Evolutionary conservation across 306 rosid genomes (phyloP).

Genomic region (Vigna trinervia): DNA sequence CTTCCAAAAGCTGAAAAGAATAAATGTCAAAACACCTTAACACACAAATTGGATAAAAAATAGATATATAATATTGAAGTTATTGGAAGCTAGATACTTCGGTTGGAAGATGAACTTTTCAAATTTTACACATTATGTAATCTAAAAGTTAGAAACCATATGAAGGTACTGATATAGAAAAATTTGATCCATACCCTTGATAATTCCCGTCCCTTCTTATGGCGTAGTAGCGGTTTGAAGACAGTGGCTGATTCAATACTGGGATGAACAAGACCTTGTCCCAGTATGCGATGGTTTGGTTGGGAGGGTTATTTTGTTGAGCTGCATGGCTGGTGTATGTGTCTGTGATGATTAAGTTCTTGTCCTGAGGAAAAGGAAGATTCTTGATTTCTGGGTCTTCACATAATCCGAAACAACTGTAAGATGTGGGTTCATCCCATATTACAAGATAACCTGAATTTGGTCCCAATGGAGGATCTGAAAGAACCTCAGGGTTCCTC

Average conservation of each 20-base stretch:
- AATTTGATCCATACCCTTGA: slow-evolving; percentile 26
- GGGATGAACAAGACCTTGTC: slow-evolving; percentile 64
- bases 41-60: not conserved
- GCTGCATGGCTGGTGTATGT: not conserved
- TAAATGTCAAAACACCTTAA: not conserved
- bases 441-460: slow-evolving; percentile 49
- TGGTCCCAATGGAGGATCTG: slow-evolving; percentile 46
- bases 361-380: slow-evolving; percentile 55
- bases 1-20: not conserved
- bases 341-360: slow-evolving; percentile 34
- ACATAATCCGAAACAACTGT: slow-evolving; percentile 36
- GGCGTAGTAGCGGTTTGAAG: slow-evolving; percentile 60
- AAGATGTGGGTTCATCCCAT: slow-evolving; percentile 40
- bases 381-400: slow-evolving; percentile 15
- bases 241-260: slow-evolving; percentile 58
- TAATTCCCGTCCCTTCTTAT: slow-evolving; percentile 50
- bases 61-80: not conserved
- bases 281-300: not conserved
- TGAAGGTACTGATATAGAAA: not conserved
- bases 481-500: slow-evolving; percentile 34
- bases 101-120: too few relatives aligned
- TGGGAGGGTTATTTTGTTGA: not conserved
- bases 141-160: not conserved
- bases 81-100: not conserved
- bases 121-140: too few relatives aligned